Evolutionary conservation across 2,329 filamentous ascomycete genomes (phyloP).

Genomic region (Xylariaceae sp.): DNA sequence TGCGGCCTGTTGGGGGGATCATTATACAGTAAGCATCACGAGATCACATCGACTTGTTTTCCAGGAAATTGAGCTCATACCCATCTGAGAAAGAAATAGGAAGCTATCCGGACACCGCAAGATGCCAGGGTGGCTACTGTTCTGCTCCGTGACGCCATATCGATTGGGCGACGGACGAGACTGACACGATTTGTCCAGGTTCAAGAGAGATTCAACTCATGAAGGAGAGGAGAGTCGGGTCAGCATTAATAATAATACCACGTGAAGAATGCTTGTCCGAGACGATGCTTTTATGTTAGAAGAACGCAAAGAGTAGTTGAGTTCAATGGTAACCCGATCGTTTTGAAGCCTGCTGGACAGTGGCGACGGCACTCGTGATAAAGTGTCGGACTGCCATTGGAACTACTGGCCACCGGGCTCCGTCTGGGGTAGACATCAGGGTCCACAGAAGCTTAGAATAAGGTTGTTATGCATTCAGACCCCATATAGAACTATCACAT

Average conservation of each 20-base stretch:
- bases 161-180: background rate
- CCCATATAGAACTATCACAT: too few species aligned
- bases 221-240: background rate
- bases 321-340: background rate
- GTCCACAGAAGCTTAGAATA: too few species aligned
- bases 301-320: background rate
- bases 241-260: constrained; percentile 3
- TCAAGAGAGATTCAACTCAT: background rate
- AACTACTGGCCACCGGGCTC: too few species aligned
- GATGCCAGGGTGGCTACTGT: constrained; percentile 41
- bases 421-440: too few species aligned
- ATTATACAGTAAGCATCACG: constrained; percentile 18
- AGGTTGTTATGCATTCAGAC: too few species aligned
- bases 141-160: constrained; percentile 23
- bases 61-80: constrained; percentile 35
- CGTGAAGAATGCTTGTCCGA: background rate
- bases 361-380: constrained; percentile 16
- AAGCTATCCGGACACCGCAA: constrained; percentile 43
- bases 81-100: constrained; percentile 59
- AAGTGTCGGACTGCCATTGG: background rate
- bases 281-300: constrained; percentile 3
- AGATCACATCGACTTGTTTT: background rate
- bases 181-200: background rate
- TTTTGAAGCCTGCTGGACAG: background rate
- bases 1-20: constrained; percentile 22